Conservation (phyloP, 306 rosid genomes). For the Gynostemma pentaphyllum region DNA sequence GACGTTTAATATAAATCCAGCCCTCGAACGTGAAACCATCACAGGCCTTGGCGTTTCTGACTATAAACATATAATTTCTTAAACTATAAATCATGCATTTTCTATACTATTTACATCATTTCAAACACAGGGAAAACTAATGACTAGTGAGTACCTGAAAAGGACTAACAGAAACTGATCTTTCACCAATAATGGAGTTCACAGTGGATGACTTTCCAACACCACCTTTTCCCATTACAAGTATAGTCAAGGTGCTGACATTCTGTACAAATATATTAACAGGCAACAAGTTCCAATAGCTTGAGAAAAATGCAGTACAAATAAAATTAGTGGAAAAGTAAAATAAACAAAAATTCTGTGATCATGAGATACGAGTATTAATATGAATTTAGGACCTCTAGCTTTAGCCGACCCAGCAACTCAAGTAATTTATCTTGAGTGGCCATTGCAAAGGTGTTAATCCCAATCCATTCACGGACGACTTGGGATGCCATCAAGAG, state of each 20-base stretch:
- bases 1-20: conserved; percentile 78
- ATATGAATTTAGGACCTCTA: conserved; percentile 38
- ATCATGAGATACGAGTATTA: not conserved
- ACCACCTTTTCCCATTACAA: conserved; percentile 97
- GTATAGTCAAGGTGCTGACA: conserved; percentile 78
- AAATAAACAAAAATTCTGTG: not conserved
- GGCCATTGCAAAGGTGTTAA: conserved; percentile 69
- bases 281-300: not conserved
- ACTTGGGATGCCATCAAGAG: conserved; percentile 51
- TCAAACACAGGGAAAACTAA: not conserved
- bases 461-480: conserved; percentile 84
- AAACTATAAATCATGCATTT: not conserved
- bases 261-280: conserved; percentile 28
- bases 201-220: conserved; percentile 95
- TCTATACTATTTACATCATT: conserved; percentile 2
- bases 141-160: conserved; percentile 51
- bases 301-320: not conserved
- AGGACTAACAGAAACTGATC: conserved; percentile 73
- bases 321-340: not conserved
- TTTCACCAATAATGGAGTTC: conserved; percentile 86
- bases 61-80: conserved; percentile 24
- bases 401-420: conserved; percentile 67
- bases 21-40: conserved; percentile 74
- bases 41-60: conserved; percentile 81
- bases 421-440: conserved; percentile 81